A percentile compares a stretch with the other conserved stretches of the same genome.
These are phyloP conservation scores for Fusarium stilboides DNA, from an alignment of 2,329 filamentous ascomycete species.

Conservation along the genomic window DNA sequence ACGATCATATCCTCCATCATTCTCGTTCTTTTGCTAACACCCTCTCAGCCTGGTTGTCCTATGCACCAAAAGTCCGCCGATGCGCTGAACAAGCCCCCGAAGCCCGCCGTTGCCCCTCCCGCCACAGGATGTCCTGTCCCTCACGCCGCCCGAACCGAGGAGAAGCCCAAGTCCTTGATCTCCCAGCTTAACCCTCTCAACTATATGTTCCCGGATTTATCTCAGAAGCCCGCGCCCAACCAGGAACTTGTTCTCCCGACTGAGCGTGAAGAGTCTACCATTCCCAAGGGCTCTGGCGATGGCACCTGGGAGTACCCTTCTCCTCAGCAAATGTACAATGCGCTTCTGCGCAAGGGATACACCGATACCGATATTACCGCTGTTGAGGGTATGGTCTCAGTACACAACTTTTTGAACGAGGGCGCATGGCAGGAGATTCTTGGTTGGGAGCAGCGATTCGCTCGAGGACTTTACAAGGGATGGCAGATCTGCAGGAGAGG, in stretches of 20 bases:
- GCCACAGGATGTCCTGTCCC: conserved; percentile 60
- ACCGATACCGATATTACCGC: conserved; percentile 93
- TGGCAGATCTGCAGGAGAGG: conserved; percentile 83
- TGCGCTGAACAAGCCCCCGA: conserved; percentile 57
- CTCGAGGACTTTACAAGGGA: conserved; percentile 77
- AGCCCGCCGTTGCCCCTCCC: conserved; percentile 41
- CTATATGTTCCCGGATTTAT: conserved; percentile 93
- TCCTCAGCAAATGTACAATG: conserved; percentile 99
- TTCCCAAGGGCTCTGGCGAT: conserved; percentile 85
- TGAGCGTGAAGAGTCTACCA: conserved; percentile 86
- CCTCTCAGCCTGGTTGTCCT: conserved; percentile 66
- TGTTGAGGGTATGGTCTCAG: conserved; percentile 96
- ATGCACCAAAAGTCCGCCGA: conserved; percentile 71
- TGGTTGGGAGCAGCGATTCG: conserved; percentile 92
- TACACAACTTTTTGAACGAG: conserved; percentile 98
- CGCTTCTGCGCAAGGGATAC: conserved; percentile 94
- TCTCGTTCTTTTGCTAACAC: conserved; percentile 39
- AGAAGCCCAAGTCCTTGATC: conserved; percentile 63
- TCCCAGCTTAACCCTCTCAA: conserved; percentile 81
- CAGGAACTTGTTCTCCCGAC: conserved; percentile 84
- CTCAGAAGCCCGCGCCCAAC: conserved; percentile 81
- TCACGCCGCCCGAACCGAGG: conserved; percentile 54
- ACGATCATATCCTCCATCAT: conserved; percentile 31
- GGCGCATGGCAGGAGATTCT: conserved; percentile 97
- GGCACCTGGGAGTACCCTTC: conserved; percentile 98